Conservation (phyloP, 176 grass and related monocot species). For the Elymus sibiricus region DNA sequence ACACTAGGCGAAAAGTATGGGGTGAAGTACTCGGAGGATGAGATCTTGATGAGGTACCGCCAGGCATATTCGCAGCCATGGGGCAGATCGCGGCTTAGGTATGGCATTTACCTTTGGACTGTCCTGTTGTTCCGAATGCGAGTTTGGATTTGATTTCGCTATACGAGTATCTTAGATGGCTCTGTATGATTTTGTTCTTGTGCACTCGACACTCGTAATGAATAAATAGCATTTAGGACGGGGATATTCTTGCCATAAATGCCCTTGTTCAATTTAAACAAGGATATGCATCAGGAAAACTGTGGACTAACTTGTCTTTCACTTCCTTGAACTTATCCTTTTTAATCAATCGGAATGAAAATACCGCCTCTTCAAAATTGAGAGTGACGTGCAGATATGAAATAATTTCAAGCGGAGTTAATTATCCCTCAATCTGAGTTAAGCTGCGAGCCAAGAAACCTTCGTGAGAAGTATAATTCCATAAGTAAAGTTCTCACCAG, state of each 20-base stretch:
- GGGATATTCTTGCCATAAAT: conserved; percentile 14
- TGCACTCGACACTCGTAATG: neutral
- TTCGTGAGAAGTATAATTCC: neutral
- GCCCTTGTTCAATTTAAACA: neutral
- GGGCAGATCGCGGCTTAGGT: conserved; percentile 92
- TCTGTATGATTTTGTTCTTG: neutral
- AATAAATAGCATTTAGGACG: conserved; percentile 12
- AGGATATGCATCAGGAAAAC: neutral
- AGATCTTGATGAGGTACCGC: conserved; percentile 77
- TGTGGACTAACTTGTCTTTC: neutral
- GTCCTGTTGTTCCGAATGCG: neutral
- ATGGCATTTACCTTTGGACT: neutral
- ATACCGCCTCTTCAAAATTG: neutral
- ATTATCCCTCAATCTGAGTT: neutral
- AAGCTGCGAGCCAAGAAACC: neutral
- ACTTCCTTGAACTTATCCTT: neutral
- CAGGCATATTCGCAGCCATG: conserved; percentile 75
- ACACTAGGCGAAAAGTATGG: conserved; percentile 87
- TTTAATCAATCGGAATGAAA: conserved; percentile 3
- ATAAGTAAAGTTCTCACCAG: neutral
- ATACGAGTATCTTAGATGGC: neutral
- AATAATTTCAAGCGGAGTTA: neutral
- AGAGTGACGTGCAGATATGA: neutral
- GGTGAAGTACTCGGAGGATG: conserved; percentile 78
- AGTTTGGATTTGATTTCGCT: conserved; percentile 2